Conservation (phyloP, 352 stramenopile species). For the Globisporangium apiculatum region DNA sequence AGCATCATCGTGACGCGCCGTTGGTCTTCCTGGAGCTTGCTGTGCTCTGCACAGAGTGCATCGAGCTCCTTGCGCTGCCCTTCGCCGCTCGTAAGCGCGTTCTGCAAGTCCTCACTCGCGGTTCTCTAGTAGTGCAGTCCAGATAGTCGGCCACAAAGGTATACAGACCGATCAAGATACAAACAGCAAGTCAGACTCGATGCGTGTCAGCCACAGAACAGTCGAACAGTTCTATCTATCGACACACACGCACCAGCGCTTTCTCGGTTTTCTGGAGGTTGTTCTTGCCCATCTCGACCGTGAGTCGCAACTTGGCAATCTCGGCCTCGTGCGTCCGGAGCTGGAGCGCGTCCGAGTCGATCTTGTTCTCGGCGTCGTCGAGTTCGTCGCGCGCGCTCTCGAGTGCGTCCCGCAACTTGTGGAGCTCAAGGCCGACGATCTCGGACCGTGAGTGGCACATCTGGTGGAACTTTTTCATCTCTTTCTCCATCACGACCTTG, state of each 20-base stretch:
- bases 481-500: constrained; percentile 67
- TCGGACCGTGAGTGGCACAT: constrained; percentile 51
- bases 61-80: constrained; percentile 28
- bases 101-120: constrained; percentile 43
- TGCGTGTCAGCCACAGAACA: no score
- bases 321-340: constrained; percentile 60
- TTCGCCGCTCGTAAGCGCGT: constrained; percentile 21
- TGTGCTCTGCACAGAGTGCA: constrained; percentile 21
- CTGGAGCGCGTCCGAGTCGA: constrained; percentile 58
- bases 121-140: constrained; percentile 28
- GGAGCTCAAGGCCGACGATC: constrained; percentile 51
- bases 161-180: no score
- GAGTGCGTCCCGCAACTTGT: constrained; percentile 35
- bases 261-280: constrained; percentile 40
- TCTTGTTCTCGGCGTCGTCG: constrained; percentile 62
- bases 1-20: constrained; percentile 46
- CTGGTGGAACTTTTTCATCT: constrained; percentile 63
- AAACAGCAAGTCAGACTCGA: neutral
- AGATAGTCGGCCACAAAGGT: neutral
- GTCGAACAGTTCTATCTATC: neutral
- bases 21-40: constrained; percentile 40
- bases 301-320: constrained; percentile 53
- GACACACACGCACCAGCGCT: constrained; percentile 25
- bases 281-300: constrained; percentile 51
- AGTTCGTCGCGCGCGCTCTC: constrained; percentile 43